Evolutionary conservation across 139 green algal genomes (phyloP), one percentile per base, ranked within the genome.

Genomic region (Zygnema circumcarinatum): DNA sequence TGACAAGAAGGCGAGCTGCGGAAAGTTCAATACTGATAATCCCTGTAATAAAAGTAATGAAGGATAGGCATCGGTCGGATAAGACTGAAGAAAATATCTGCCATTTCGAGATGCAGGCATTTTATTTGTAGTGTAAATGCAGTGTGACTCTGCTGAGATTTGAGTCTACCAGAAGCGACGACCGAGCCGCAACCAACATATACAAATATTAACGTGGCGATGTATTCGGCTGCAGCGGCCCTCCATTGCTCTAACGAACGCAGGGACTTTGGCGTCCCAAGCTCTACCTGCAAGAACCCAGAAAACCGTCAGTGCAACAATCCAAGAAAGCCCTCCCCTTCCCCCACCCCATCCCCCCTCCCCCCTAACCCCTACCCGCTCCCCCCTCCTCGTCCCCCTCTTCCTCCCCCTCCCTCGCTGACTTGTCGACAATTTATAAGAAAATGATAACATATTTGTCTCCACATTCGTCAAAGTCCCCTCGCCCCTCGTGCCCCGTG

Each of bases 131-230:
- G n/a, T n/a, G n/a, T n/a, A n/a, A n/a, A n/a, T n/a, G n/a, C n/a
- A n/a, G n/a, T n/a, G n/a, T n/a, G n/a, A n/a, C n/a, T n/a, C n/a
- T n/a, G n/a, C n/a, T n/a, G n/a, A n/a, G n/a, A n/a, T n/a, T n/a
- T n/a, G n/a, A n/a, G n/a, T 11, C 41, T 25, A 74, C 82, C 84
- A 67, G 84, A 47, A 39, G 84, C 84, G 0, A 89, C 84, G 22
- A 89, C 86, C 22, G 80, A 73, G 0, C 86, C 86, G 33, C 79
- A 89, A 3, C 80, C 81, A 85, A 90, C 2, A 38, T 67, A 90
- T 39, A 89, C 39, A 3, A 90, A 90, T 32, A 90, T 35, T 38
- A 89, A 40, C 0, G 86, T 89, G 81, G 80, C 86, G 33, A 89
- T 21, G 35, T 87, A 90, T 54, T 90, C 86, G 0, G 85, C 86